phyloP scores from a whole-genome alignment of 2,329 filamentous ascomycete species.

The Xylariaceae sp. region DNA sequence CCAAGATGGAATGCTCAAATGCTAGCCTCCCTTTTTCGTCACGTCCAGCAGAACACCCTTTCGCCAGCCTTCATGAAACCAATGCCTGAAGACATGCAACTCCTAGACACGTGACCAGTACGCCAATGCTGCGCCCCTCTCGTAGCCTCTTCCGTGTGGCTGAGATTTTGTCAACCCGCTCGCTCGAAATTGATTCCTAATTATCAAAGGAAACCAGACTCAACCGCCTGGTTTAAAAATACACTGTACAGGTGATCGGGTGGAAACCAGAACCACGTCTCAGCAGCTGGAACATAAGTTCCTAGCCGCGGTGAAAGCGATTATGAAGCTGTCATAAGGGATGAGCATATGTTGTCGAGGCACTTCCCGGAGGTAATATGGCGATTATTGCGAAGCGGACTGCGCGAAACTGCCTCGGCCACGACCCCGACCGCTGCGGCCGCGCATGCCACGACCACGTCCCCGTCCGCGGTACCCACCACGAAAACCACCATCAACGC shows the following conservation, averaged over 20 bases:
- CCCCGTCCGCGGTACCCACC: constrained; percentile 76
- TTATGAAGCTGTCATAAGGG: too few species aligned
- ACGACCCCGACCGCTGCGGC: constrained; percentile 35
- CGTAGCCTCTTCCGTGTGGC: constrained; percentile 13
- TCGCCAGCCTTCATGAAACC: constrained; percentile 15
- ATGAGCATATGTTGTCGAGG: too few species aligned
- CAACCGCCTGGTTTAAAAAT: constrained; percentile 18
- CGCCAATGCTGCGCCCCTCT: constrained; percentile 23
- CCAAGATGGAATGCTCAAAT: too few species aligned
- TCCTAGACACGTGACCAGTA: constrained; percentile 21
- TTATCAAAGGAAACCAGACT: constrained; percentile 10
- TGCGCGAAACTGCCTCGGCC: constrained; percentile 25
- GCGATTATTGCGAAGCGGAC: constrained; percentile 15
- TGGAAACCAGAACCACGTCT: not conserved
- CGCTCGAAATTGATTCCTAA: constrained; percentile 11
- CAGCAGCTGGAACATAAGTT: not conserved
- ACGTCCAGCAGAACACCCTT: too few species aligned
- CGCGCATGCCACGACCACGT: constrained; percentile 62
- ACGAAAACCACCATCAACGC: constrained; percentile 76
- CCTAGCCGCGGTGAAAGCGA: not conserved
- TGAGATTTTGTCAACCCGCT: constrained; percentile 18
- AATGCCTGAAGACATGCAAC: constrained; percentile 21
- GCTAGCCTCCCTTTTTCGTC: too few species aligned
- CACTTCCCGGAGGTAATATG: not conserved
- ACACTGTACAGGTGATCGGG: constrained; percentile 16